Evolutionary conservation across 1,139 yeast species (phyloP), one percentile per base, ranked within the genome.

Genomic region (Taphrina communis): DNA sequence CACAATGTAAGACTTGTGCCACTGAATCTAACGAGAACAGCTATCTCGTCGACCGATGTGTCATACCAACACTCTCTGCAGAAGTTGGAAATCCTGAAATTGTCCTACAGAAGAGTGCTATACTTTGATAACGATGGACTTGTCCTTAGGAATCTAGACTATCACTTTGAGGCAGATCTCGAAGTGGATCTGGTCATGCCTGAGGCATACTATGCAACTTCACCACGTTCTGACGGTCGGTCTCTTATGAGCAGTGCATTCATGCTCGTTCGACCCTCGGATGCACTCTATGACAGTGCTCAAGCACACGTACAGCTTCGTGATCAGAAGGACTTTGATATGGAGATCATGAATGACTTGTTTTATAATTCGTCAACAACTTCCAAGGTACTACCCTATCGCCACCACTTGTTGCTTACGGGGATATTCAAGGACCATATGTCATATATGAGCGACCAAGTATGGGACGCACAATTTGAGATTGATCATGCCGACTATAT

Each of bases 61-160:
- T 44, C 62, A 1, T 58, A 58, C 21, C 50, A 11, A 21, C 53
- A 58, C 44, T 58, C 62, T 21, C 41, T 58, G 31, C 53, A 42
- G 25, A 58, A 58, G 42, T 17, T 58, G 39, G 53, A 58, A 11
- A 42, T 58, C 12, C 41, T 58, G 14, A 9, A 44, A 19, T 21
- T 58, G 14, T 41, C 19, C 4, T 58, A 58, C 31, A 14, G 25
- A 6, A 42, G 41, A 21, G 31, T 58, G 8, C 21, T 58, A 21
- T 58, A 44, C 52, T 58, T 58, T 44, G 62, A 58, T 41, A 58
- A 46, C 31, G 62, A 58, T 19, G 62, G 62, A 12, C 53, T 58
- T 9, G 42, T 58, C 25, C 53, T 58, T 14, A 2, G 25, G 12
- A 46, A 46, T 17, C 5, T 46, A 12, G 53, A 58, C 21, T 41